A percentile compares a stretch with the other conserved stretches of the same genome.
phyloP scores from a whole-genome alignment of 2,329 filamentous ascomycete species.

The Raffaelea ambrosiae region DNA sequence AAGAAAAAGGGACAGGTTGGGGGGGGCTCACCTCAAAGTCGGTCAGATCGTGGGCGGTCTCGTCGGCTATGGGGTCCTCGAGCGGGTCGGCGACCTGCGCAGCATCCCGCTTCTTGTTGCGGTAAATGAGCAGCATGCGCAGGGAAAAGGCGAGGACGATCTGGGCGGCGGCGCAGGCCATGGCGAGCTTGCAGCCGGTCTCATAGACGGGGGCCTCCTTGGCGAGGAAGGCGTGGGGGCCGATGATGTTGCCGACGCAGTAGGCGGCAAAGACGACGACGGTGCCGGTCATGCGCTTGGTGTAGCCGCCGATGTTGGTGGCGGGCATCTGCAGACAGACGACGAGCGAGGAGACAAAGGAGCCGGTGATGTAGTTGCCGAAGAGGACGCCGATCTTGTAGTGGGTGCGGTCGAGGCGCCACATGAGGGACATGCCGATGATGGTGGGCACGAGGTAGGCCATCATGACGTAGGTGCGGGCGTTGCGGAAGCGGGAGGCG shows the following conservation, averaged over 20 bases:
- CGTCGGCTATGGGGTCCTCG: background rate
- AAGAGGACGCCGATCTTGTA: conserved; percentile 4
- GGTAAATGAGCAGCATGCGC: background rate
- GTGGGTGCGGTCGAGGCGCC: conserved; percentile 1
- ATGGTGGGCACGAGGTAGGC: background rate
- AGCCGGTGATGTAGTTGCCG: conserved; percentile 4
- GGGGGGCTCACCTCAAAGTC: conserved; percentile 1
- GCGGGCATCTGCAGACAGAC: conserved; percentile 5
- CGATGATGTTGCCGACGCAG: too few relatives aligned
- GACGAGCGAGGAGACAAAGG: conserved; percentile 2
- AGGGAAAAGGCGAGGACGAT: background rate
- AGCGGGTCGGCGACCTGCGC: background rate
- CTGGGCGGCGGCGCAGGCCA: conserved; percentile 1
- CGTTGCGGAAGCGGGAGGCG: background rate
- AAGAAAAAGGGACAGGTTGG: background rate
- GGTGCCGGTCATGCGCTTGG: conserved; percentile 3
- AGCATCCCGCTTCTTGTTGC: background rate
- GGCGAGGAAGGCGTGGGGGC: conserved; percentile 3
- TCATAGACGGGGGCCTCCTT: conserved; percentile 1
- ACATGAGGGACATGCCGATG: background rate
- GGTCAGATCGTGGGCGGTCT: background rate
- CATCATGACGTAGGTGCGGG: background rate
- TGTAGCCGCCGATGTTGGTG: conserved; percentile 4
- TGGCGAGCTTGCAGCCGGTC: conserved; percentile 1
- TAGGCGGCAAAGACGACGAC: conserved; percentile 4